Conservation (phyloP, 2,329 filamentous ascomycete genomes). For the Neodidymelliopsis sp. region DNA sequence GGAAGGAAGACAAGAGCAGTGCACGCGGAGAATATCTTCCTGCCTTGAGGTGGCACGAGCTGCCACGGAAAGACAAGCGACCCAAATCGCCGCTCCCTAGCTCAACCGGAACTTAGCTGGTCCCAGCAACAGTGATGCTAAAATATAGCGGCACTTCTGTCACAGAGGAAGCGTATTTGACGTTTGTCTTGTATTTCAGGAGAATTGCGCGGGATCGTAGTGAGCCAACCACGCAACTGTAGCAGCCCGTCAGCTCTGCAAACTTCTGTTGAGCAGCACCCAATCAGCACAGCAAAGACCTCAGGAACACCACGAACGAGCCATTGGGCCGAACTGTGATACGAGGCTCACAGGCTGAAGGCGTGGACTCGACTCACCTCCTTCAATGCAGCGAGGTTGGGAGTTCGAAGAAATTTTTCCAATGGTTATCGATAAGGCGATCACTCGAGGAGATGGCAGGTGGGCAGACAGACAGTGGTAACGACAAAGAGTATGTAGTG, state of each 20-base stretch:
- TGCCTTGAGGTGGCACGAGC: constrained; percentile 33
- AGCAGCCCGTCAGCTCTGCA: constrained; percentile 38
- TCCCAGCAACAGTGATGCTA: constrained; percentile 27
- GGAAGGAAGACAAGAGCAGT: constrained; percentile 18
- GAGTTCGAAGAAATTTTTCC: constrained; percentile 26
- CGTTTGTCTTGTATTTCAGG: constrained; percentile 26
- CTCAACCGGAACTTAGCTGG: constrained; percentile 29
- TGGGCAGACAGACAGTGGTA: constrained; percentile 2
- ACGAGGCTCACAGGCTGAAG: constrained; percentile 14
- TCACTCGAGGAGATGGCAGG: constrained; percentile 1
- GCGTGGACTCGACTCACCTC: constrained; percentile 27
- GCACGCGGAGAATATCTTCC: constrained; percentile 23
- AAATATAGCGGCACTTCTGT: constrained; percentile 24
- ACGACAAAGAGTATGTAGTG: constrained; percentile 7
- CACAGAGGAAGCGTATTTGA: constrained; percentile 28
- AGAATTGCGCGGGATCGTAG: constrained; percentile 31
- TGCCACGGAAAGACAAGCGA: constrained; percentile 43
- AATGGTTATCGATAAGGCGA: constrained; percentile 38
- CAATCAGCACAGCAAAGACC: constrained; percentile 29
- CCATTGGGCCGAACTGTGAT: constrained; percentile 26
- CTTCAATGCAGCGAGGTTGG: constrained; percentile 32
- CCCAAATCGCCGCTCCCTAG: constrained; percentile 36
- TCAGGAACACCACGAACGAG: constrained; percentile 20
- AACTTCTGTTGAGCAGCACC: constrained; percentile 23
- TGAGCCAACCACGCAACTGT: constrained; percentile 40